Evolutionary conservation across 331 rosid species (phyloP), one percentile per base, ranked within the genome.

Genomic region (Pyrus hybrid): DNA sequence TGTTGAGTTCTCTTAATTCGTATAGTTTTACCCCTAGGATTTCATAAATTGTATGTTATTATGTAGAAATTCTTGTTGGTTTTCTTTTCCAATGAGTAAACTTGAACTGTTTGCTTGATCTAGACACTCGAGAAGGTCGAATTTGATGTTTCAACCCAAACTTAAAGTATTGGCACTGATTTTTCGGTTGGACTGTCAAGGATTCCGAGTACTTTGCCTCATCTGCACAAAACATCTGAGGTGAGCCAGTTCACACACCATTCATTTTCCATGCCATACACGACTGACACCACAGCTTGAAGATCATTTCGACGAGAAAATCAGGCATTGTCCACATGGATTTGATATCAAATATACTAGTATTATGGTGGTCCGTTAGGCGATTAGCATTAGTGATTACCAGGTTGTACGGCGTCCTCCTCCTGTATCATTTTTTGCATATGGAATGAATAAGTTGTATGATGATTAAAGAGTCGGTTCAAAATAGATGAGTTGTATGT

Each of bases 71-170:
- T 32, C 6, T 32, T 14, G 23, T 33, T 35, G 65, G 41, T 66
- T 67, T 73, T 23, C 12, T 10, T 21, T 6, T 13, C 1, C 3
- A 33, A 43, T 43, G 14, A 13, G 1, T 17, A 29, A 23, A 67
- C 9, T 58, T 18, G 33, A 67, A 7, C 7, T 7, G 28, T 58
- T 63, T 32, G 33, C 33, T 67, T 49, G 26, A 25, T 66, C 9
- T 17, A 81, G 81, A 67, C 63, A 37, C 81, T 81, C 16, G 81
- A 71, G 72, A 76, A 58, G 63, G 71, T 81, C 67, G 81, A 81
- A 49, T 72, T 26, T 20, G 75, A 71, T 32, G 75, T 72, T 32
- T 53, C 76, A 57, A 26, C 74, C 64, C 75, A 18, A 30, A 76
- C 28, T 41, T 76, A 33, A 35, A 65, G 64, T 49, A 8, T 13